phyloP scores from a whole-genome alignment of 2,329 filamentous ascomycete species.

The Aureobasidium pullulans region DNA sequence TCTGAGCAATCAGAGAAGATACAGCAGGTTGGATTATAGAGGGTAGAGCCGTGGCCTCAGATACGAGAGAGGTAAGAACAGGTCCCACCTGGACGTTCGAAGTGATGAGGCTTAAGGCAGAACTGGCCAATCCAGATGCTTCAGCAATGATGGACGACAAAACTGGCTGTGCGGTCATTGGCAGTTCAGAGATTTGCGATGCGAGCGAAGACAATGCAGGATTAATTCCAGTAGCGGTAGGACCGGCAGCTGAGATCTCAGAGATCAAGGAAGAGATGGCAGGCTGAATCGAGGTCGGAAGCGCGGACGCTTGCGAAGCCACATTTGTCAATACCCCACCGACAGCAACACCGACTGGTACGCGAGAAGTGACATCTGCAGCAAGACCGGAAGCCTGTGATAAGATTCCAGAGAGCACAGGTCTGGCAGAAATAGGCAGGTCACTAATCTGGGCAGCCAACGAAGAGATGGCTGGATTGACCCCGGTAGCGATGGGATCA shows the following conservation, averaged over 20 bases:
- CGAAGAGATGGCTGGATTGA: neutral
- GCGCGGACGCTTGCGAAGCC: neutral
- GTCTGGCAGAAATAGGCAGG: neutral
- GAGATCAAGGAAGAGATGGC: neutral
- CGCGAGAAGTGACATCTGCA: neutral
- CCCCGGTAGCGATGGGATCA: neutral
- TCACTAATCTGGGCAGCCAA: neutral
- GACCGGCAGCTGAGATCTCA: neutral
- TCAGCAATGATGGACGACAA: neutral
- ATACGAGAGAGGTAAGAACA: neutral
- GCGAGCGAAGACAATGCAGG: neutral
- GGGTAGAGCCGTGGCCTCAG: neutral
- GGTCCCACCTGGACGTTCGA: neutral
- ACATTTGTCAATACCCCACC: neutral
- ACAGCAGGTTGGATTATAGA: neutral
- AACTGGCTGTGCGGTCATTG: neutral
- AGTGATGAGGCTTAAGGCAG: neutral
- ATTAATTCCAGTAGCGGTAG: neutral
- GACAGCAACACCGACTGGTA: neutral
- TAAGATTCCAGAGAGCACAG: neutral
- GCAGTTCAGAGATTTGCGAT: neutral
- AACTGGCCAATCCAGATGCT: neutral
- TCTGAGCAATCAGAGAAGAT: neutral
- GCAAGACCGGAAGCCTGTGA: neutral
- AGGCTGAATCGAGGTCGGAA: neutral